A percentile compares a stretch with the other conserved stretches of the same genome.
phyloP scores from a whole-genome alignment of 2,329 filamentous ascomycete species.

The Colletotrichum brevisporum region DNA sequence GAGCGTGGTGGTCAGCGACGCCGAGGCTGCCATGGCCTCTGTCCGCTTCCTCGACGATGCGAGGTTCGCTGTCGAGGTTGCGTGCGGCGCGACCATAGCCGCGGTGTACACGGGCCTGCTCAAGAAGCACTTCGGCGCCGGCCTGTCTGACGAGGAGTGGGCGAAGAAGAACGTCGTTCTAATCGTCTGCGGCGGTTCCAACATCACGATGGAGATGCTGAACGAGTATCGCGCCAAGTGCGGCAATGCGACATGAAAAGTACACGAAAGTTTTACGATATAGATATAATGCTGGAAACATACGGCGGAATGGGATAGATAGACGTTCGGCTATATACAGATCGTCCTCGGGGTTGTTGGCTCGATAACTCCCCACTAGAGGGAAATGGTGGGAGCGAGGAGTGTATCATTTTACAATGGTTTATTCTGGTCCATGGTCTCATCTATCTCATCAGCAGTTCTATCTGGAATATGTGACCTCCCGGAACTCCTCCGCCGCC shows the following conservation, averaged over 20 bases:
- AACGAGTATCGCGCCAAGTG: slow-evolving; percentile 69
- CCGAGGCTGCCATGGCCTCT: slow-evolving; percentile 84
- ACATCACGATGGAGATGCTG: slow-evolving; percentile 74
- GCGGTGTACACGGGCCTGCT: slow-evolving; percentile 75
- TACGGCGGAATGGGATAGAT: background rate
- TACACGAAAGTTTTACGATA: background rate
- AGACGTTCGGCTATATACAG: background rate
- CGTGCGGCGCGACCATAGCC: slow-evolving; percentile 87
- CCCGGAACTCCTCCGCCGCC: slow-evolving; percentile 22
- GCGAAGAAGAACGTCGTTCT: slow-evolving; percentile 82
- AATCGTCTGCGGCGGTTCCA: slow-evolving; percentile 85
- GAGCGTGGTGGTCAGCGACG: slow-evolving; percentile 77
- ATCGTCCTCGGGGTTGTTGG: too few species aligned
- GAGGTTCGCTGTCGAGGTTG: slow-evolving; percentile 83
- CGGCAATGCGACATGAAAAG: slow-evolving; percentile 25
- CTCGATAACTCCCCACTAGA: too few species aligned
- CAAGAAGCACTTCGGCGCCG: slow-evolving; percentile 70
- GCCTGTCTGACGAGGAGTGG: slow-evolving; percentile 69
- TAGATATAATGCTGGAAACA: too few species aligned
- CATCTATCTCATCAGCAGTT: background rate
- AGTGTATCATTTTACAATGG: too few species aligned
- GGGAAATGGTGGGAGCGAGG: too few species aligned
- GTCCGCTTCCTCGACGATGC: slow-evolving; percentile 86
- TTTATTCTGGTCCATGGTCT: background rate
- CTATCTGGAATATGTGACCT: slow-evolving; percentile 31